Percentiles rank a stretch among this genome's conserved stretches.
phyloP scores from a whole-genome alignment of 352 stramenopile genomes.

The Paralagenidium karlingii region DNA sequence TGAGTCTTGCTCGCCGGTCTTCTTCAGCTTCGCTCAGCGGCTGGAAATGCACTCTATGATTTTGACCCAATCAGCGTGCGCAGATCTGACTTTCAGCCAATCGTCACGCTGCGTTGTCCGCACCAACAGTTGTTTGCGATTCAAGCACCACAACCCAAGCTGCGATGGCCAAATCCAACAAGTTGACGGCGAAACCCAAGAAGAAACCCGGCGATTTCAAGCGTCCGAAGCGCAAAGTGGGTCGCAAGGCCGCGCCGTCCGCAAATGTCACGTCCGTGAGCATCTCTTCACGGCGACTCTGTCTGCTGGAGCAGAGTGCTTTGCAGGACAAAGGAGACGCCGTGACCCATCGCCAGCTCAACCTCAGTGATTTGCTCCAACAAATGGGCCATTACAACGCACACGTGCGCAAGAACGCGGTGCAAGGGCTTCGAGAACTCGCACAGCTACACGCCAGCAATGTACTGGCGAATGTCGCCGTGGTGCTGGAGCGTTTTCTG shows the following conservation, averaged over 20 bases:
- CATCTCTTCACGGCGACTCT: constrained; percentile 67
- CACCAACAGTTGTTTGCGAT: too few relatives aligned
- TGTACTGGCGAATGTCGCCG: constrained; percentile 51
- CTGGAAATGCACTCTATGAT: too few relatives aligned
- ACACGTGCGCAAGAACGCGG: constrained; percentile 54
- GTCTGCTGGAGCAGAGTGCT: constrained; percentile 68
- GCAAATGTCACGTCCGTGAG: constrained; percentile 70
- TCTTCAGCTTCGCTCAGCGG: too few relatives aligned
- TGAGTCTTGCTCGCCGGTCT: too few relatives aligned
- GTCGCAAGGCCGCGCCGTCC: constrained; percentile 40
- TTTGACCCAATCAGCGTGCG: too few relatives aligned
- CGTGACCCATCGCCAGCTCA: constrained; percentile 47
- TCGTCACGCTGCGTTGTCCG: background rate
- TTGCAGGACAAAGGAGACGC: constrained; percentile 53
- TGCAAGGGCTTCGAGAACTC: constrained; percentile 55
- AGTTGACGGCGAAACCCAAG: constrained; percentile 30
- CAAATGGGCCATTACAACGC: constrained; percentile 73
- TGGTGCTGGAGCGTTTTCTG: constrained; percentile 69
- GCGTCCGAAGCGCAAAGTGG: constrained; percentile 78
- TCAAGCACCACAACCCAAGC: too few relatives aligned
- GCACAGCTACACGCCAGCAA: constrained; percentile 26
- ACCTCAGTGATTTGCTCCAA: constrained; percentile 50
- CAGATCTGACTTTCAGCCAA: constrained; percentile 1
- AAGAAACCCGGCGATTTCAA: constrained; percentile 84
- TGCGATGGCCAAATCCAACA: background rate